Evolutionary conservation across 768 basidiomycete species (phyloP), one percentile per base, ranked within the genome.

Genomic region (Termitomyces sp.): DNA sequence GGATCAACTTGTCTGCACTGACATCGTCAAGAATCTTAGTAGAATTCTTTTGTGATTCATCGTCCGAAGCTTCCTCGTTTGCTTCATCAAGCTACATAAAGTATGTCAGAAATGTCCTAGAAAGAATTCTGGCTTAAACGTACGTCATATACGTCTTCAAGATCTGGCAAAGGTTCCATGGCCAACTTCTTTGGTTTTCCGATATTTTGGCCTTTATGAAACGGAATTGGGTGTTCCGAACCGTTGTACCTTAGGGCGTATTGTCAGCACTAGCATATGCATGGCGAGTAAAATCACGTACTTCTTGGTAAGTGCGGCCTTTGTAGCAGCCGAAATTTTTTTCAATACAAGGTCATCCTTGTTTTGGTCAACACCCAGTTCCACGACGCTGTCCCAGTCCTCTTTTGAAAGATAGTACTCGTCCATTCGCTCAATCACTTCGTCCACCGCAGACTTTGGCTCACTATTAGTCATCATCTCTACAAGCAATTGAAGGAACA

Each of bases 331-430:
- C 0, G 91, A 75, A 31, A 99, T 92, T 73, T 88, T 89, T 77
- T 96, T 97, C 65, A 90, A 72, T 12, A 96, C 80, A 1, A 74
- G 6, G 0, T 89, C 90, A 50, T 92, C 91, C 57, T 82, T 83
- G 66, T 86, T 81, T 6, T 88, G 80, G 57, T 85, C 97, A 8
- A 99, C 82, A 0, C 96, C 97, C 9, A 99, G 81, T 68, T 98
- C 96, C 54, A 98, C 83, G 53, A 98, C 78, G 10, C 93, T 87
- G 65, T 99, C 97, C 96, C 95, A 98, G 66, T 98, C 96, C 29
- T 98, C 97, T 62, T 89, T 91, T 3, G 87, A 86, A 33, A 99
- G 72, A 71, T 85, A 98, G 69, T 99, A 99, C 48, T 90, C 88
- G 69, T 98, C 97, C 94, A 99, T 96, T 6, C 76, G 75, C 26